These are phyloP conservation scores for Oryza coarctata DNA, from an alignment of 176 grass and related monocot genomes.

Conservation along the genomic window DNA sequence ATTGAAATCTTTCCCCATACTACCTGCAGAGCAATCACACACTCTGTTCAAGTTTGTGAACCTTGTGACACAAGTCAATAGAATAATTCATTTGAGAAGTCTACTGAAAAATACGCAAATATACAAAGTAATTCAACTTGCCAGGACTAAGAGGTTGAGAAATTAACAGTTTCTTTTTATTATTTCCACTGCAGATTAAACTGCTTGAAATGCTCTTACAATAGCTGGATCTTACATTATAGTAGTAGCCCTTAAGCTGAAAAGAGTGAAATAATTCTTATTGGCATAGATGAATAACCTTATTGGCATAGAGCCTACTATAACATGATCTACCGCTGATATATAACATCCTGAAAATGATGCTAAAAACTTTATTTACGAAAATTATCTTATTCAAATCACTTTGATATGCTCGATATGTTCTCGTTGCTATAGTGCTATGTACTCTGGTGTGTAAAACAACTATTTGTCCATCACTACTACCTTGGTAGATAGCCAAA, in stretches of 20 bases:
- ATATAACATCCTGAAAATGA: background rate
- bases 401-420: background rate
- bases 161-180: background rate
- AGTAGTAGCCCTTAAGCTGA: background rate
- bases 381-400: slow-evolving; percentile 16
- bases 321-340: background rate
- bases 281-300: background rate
- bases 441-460: background rate
- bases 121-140: slow-evolving; percentile 15
- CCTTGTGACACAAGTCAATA: slow-evolving; percentile 8
- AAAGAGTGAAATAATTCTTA: background rate
- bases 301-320: background rate
- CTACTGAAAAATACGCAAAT: background rate
- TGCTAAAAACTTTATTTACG: background rate
- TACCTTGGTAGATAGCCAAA: slow-evolving; percentile 7
- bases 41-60: slow-evolving; percentile 21
- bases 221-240: background rate
- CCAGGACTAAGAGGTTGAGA: background rate
- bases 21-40: slow-evolving; percentile 54
- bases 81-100: background rate
- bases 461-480: slow-evolving; percentile 16
- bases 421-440: slow-evolving; percentile 14
- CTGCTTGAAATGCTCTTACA: slow-evolving; percentile 1
- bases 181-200: slow-evolving; percentile 3
- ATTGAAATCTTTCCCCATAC: slow-evolving; percentile 97